Conservation (phyloP, 768 basidiomycete species). For the Lyophyllum atratum region DNA sequence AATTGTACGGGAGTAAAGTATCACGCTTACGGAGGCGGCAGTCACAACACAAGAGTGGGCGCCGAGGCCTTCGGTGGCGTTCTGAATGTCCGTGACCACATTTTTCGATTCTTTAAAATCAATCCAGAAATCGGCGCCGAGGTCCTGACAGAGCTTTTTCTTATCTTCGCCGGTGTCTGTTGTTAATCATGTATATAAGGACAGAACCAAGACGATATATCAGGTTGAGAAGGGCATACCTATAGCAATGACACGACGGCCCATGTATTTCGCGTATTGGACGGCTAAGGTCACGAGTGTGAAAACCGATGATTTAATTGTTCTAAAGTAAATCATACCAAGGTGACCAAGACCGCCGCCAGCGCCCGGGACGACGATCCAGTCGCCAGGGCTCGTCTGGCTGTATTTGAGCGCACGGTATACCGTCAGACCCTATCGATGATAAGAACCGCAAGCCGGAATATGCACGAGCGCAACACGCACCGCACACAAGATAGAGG, state of each 20-base stretch:
- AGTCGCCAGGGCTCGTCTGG: constrained; percentile 65
- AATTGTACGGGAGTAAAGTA: neutral
- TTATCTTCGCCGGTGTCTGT: constrained; percentile 77
- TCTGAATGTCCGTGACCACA: constrained; percentile 64
- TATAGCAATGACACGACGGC: constrained; percentile 79
- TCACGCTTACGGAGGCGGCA: constrained; percentile 44
- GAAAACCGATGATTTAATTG: neutral
- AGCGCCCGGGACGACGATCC: constrained; percentile 76
- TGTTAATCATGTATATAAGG: neutral
- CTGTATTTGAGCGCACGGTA: constrained; percentile 84
- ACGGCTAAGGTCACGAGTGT: constrained; percentile 43
- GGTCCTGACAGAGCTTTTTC: constrained; percentile 30
- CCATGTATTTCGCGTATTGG: constrained; percentile 80
- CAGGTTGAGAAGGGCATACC: no score
- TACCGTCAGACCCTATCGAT: constrained; percentile 70
- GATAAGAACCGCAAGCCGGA: neutral
- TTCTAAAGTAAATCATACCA: constrained; percentile 36
- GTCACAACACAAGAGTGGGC: constrained; percentile 73
- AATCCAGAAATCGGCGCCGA: constrained; percentile 66
- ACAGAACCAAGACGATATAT: neutral
- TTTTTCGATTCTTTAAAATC: constrained; percentile 75
- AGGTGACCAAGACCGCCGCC: constrained; percentile 86
- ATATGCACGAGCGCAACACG: constrained; percentile 23
- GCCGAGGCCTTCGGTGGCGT: constrained; percentile 64
- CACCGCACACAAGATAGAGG: constrained; percentile 79